Conservation (phyloP, 441 rosid species). For the Populus hybrid region DNA sequence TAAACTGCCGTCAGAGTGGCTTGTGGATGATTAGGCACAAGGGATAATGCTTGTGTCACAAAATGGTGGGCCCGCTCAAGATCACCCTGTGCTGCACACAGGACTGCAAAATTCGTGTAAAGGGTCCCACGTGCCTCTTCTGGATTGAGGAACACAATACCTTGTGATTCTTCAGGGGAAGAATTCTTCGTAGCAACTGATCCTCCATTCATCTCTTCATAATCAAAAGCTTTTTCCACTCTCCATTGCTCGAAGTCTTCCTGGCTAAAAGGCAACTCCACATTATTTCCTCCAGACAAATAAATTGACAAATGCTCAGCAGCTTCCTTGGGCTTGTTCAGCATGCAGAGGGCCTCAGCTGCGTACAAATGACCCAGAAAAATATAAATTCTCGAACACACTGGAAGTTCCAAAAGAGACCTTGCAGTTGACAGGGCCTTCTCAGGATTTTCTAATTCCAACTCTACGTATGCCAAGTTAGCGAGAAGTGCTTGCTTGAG, state of each 20-base stretch:
- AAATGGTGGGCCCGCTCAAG: constrained; percentile 59
- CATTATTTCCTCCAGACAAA: constrained; percentile 50
- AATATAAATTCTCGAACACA: constrained; percentile 60
- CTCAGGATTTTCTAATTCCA: constrained; percentile 83
- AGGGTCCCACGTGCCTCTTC: constrained; percentile 85
- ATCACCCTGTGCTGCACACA: constrained; percentile 73
- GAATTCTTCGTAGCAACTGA: constrained; percentile 32
- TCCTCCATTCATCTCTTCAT: constrained; percentile 59
- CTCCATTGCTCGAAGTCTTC: constrained; percentile 72
- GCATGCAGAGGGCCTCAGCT: constrained; percentile 92
- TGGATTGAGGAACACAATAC: constrained; percentile 56
- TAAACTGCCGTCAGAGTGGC: constrained; percentile 78
- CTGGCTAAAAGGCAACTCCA: constrained; percentile 61
- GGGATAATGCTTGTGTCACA: constrained; percentile 47
- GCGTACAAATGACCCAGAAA: constrained; percentile 82
- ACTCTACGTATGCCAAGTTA: constrained; percentile 74
- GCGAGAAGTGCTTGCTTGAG: constrained; percentile 76
- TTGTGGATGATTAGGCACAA: constrained; percentile 57
- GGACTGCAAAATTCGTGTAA: constrained; percentile 66
- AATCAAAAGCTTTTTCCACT: constrained; percentile 46
- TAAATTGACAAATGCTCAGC: constrained; percentile 67
- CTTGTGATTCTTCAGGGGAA: constrained; percentile 35
- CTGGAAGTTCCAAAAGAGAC: constrained; percentile 67
- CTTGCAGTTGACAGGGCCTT: constrained; percentile 64
- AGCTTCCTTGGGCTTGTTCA: constrained; percentile 81